Evolutionary conservation across 305 asterid genomes (phyloP), one percentile per base, ranked within the genome.

Genomic region (Stenogyne calaminthoides): DNA sequence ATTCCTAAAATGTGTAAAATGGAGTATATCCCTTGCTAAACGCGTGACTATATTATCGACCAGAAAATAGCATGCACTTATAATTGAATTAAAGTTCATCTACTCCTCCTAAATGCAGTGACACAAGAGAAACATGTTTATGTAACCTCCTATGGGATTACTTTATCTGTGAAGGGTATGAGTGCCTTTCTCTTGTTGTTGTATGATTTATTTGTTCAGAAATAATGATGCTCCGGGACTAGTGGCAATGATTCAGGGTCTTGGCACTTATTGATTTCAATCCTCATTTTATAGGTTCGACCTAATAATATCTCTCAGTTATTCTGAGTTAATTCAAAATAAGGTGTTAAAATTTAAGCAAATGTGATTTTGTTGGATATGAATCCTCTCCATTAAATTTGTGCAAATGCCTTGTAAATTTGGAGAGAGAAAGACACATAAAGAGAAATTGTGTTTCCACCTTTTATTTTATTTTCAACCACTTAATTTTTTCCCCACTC

Each of bases 1-100:
- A 52, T 51, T 55, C 60, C 52, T 29, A 62, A 39, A 64, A 42
- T 22, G 51, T 70, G 29, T 63, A 22, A 34, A 63, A 71, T 51
- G 46, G 49, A 52, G 12, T 64, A 52, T 37, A 12, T 9, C 20
- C 7, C 66, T 18, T 32, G 44, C 59, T 44, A 63, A 79, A 46
- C 7, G 55, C 60, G n/a, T 29, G 20, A 52, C 58, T 12, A 22
- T 74, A 44, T 64, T 67, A 3, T 42, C 65, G 3, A 27, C 55
- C 19, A 9, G n/a, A 64, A 19, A 34, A 39, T 51, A 8, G 60
- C 9, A 16, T 2, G 14, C 44, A 39, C 34, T 27, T 46, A 8
- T 29, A 73, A 66, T 11, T 27, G 67, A 37, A 27, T 46, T 42
- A 67, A 71, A 19, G 34, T 68, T 47, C 37, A 58, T 6, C 37